A percentile compares a stretch with the other conserved stretches of the same genome.
phyloP scores from a whole-genome alignment of 2,329 filamentous ascomycete genomes.

The Orbilia blumenaviensis region DNA sequence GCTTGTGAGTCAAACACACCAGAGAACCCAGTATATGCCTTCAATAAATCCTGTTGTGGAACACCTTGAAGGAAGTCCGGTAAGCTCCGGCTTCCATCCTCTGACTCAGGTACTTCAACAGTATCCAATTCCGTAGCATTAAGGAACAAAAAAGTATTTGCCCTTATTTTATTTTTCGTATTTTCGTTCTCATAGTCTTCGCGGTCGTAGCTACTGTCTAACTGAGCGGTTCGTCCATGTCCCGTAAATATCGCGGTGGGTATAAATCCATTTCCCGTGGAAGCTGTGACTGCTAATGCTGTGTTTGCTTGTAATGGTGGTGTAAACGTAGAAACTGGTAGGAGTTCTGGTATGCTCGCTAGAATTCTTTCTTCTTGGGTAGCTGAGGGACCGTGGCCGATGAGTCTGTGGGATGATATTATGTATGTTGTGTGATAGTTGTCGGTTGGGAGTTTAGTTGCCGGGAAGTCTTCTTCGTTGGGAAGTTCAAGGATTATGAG shows the following conservation, averaged over 20 bases:
- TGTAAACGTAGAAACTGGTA: conserved; percentile 46
- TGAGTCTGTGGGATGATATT: conserved; percentile 41
- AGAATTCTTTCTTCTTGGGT: conserved; percentile 47
- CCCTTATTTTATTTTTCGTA: conserved; percentile 11
- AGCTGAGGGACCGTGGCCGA: conserved; percentile 44
- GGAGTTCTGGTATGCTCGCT: conserved; percentile 28
- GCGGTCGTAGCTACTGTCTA: conserved; percentile 18
- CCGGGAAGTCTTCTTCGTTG: conserved; percentile 39
- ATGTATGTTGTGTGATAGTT: conserved; percentile 43
- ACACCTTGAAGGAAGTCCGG: conserved; percentile 36
- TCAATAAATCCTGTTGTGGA: conserved; percentile 41
- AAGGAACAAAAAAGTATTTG: conserved; percentile 30
- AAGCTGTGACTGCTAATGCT: conserved; percentile 25
- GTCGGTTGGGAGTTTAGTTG: not conserved
- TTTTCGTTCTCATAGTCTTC: not conserved
- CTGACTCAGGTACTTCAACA: not conserved
- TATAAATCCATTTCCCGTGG: not conserved
- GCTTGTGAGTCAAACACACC: conserved; percentile 21
- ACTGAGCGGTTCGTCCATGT: conserved; percentile 36
- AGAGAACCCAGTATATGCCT: conserved; percentile 40
- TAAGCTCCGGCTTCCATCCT: not conserved
- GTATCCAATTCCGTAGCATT: conserved; percentile 41
- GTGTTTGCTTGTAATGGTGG: conserved; percentile 39
- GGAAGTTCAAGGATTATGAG: conserved; percentile 36
- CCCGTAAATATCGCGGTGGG: conserved; percentile 29